Percentiles rank a stretch among this genome's conserved stretches.
phyloP scores from a whole-genome alignment of 305 asterid species.

The Stenogyne calaminthoides region DNA sequence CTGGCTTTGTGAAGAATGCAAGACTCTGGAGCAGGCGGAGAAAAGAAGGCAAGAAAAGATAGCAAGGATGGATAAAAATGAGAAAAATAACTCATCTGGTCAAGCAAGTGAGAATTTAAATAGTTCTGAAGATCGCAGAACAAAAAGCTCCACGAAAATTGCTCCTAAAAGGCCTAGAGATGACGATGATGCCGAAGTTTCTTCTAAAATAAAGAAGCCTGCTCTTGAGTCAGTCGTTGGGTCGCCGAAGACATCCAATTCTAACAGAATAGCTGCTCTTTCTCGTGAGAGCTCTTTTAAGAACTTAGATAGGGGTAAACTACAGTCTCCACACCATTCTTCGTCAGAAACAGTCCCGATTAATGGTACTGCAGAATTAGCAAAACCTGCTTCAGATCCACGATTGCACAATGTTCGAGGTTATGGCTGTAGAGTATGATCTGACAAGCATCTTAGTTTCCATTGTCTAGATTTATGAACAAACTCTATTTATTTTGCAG shows the following conservation, averaged over 20 bases:
- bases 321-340: slow-evolving; percentile 45
- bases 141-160: slow-evolving; percentile 45
- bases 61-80: slow-evolving; percentile 49
- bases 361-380: slow-evolving; percentile 47
- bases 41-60: slow-evolving; percentile 49
- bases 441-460: slow-evolving; percentile 22
- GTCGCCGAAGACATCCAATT: slow-evolving; percentile 49
- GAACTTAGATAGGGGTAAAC: slow-evolving; percentile 58
- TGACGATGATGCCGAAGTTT: slow-evolving; percentile 72
- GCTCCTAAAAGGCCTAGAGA: slow-evolving; percentile 68
- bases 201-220: slow-evolving; percentile 61
- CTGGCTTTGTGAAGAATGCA: slow-evolving; percentile 94
- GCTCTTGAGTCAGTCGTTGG: slow-evolving; percentile 54
- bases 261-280: slow-evolving; percentile 49
- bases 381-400: slow-evolving; percentile 50
- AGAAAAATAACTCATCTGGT: slow-evolving; percentile 56
- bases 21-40: slow-evolving; percentile 46
- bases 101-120: slow-evolving; percentile 50
- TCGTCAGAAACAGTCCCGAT: slow-evolving; percentile 43
- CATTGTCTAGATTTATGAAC: slow-evolving; percentile 6
- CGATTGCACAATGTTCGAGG: slow-evolving; percentile 56
- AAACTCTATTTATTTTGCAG: slow-evolving; percentile 45
- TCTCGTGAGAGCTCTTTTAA: slow-evolving; percentile 65
- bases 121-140: slow-evolving; percentile 46
- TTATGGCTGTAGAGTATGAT: slow-evolving; percentile 26